A percentile compares a stretch with the other conserved stretches of the same genome.
Conservation (phyloP, 2,329 filamentous ascomycete species). For the Botrytis sinoallii region DNA sequence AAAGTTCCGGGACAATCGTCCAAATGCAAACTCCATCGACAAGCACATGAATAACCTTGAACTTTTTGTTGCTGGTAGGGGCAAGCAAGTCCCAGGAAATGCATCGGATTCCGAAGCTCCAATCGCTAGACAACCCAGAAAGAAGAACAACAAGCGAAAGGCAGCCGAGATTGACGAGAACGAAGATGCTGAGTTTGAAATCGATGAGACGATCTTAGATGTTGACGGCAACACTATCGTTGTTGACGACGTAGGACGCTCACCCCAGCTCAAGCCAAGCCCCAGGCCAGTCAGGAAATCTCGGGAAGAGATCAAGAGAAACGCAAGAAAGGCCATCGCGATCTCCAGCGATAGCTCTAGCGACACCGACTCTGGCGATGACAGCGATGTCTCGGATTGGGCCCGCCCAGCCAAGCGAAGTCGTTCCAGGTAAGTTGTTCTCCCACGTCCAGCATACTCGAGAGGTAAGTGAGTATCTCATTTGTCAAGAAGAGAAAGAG, state of each 20-base stretch:
- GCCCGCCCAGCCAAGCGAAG: neutral
- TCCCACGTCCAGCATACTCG: neutral
- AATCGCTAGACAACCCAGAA: neutral
- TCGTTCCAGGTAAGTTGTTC: neutral
- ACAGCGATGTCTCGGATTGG: neutral
- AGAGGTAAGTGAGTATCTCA: slow-evolving; percentile 8
- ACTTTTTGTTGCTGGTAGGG: slow-evolving; percentile 23
- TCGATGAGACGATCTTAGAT: neutral
- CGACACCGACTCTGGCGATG: neutral
- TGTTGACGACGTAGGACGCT: neutral
- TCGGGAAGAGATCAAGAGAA: neutral
- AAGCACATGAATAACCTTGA: slow-evolving; percentile 34
- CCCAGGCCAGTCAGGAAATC: neutral
- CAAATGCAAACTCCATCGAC: slow-evolving; percentile 33
- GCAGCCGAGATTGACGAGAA: neutral
- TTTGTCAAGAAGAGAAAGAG: neutral
- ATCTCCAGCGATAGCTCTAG: neutral
- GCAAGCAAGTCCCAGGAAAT: too few relatives aligned
- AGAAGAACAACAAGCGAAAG: slow-evolving; percentile 5
- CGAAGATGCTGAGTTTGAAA: neutral
- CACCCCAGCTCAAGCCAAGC: neutral
- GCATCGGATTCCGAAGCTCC: neutral
- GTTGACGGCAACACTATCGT: neutral
- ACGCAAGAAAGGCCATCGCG: neutral
- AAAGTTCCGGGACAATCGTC: slow-evolving; percentile 15